These are phyloP conservation scores for Gastrodia elata DNA, from an alignment of 106 monocot species.

Conservation along the genomic window DNA sequence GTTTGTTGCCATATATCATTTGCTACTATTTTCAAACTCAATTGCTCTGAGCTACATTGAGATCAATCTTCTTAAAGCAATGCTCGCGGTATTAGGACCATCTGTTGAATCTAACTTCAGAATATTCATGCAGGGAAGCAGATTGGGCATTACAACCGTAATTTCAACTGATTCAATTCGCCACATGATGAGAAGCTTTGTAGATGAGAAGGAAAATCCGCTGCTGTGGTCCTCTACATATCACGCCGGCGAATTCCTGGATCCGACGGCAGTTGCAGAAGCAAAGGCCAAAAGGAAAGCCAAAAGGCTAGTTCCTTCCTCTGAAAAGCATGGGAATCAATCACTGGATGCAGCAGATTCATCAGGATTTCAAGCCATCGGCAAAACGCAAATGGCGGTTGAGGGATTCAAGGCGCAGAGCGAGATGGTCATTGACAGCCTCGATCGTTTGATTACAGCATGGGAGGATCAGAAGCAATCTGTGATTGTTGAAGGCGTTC, in stretches of 20 bases:
- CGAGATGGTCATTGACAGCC: slow-evolving; percentile 98
- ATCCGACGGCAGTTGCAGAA: slow-evolving; percentile 67
- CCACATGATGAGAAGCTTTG: slow-evolving; percentile 88
- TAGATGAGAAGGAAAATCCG: slow-evolving; percentile 65
- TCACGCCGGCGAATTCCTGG: slow-evolving; percentile 81
- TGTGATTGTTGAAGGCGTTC: slow-evolving; percentile 94
- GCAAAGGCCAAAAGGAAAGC: slow-evolving; percentile 69
- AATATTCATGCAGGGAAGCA: slow-evolving; percentile 46
- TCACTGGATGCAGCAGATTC: slow-evolving; percentile 8
- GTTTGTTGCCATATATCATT: neutral
- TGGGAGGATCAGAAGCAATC: slow-evolving; percentile 96
- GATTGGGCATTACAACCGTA: slow-evolving; percentile 78
- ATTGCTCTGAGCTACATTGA: neutral
- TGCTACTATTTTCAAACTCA: neutral
- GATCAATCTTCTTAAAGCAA: neutral
- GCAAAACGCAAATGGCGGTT: slow-evolving; percentile 59
- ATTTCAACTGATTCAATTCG: slow-evolving; percentile 87
- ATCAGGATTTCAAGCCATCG: slow-evolving; percentile 30
- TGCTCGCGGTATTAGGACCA: neutral
- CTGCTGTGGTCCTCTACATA: slow-evolving; percentile 85
- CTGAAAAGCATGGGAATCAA: slow-evolving; percentile 16
- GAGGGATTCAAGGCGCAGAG: slow-evolving; percentile 94
- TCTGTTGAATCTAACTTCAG: neutral
- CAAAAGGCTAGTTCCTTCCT: slow-evolving; percentile 29
- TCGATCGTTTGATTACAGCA: slow-evolving; percentile 81